Percentiles rank a stretch among this genome's conserved stretches.
phyloP scores from a whole-genome alignment of 2,329 filamentous ascomycete species.

The Cercospora nicotianae region DNA sequence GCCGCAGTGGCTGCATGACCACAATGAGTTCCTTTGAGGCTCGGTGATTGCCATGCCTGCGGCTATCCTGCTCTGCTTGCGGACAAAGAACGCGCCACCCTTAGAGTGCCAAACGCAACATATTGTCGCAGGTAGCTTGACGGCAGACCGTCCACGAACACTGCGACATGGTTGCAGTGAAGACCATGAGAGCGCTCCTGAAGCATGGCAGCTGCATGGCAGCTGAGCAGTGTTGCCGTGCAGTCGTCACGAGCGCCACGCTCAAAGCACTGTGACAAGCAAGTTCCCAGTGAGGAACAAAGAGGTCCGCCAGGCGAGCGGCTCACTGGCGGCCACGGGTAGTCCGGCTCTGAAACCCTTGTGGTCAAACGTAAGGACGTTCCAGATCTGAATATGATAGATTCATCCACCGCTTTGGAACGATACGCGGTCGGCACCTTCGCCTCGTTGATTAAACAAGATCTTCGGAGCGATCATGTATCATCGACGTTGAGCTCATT shows the following conservation, averaged over 20 bases:
- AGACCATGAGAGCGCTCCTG: not conserved
- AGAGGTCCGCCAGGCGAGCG: not conserved
- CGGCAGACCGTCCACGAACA: not conserved
- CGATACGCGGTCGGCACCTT: constrained; percentile 4
- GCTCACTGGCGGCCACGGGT: not conserved
- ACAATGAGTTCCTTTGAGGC: constrained; percentile 31
- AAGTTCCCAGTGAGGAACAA: not conserved
- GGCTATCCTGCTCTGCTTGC: constrained; percentile 26
- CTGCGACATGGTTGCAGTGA: not conserved
- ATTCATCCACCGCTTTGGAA: constrained; percentile 7
- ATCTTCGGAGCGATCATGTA: not conserved
- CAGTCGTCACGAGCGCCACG: not conserved
- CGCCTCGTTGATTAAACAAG: constrained; percentile 4
- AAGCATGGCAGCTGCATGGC: not conserved
- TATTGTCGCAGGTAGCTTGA: not conserved
- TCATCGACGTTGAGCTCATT: not conserved
- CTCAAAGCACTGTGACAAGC: not conserved
- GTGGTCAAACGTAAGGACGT: not conserved
- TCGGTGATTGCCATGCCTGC: constrained; percentile 26
- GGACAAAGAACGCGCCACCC: constrained; percentile 29
- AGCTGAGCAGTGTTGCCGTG: not conserved
- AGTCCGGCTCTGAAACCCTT: constrained; percentile 6
- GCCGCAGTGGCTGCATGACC: constrained; percentile 25
- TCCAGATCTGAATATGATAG: constrained; percentile 14
- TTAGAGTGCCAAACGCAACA: not conserved